Base-by-base conservation (phyloP, 2,329 filamentous ascomycete species). In the Calcarisporium arbuscula region DNA sequence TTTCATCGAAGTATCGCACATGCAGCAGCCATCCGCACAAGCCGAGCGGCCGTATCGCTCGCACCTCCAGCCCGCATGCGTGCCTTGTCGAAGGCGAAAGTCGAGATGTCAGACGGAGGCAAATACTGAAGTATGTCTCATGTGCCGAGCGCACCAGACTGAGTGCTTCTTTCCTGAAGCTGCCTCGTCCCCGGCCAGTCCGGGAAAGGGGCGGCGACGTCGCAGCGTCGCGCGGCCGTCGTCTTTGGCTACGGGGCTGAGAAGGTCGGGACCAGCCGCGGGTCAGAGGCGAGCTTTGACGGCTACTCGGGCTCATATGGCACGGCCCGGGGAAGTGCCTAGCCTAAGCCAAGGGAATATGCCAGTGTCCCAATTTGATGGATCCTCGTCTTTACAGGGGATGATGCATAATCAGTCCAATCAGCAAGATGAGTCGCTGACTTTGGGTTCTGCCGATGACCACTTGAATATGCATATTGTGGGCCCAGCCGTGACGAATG, bases 31-130 rank as follows among this genome's bases (percentile, higher is more conserved):
- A 16, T 34, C 35, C 11, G 28, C 14, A 22, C 39, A 33, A 5
- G 45, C 43, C 34, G 41, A 43, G 11, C 45, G 76, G 28, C 76
- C 75, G 4, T 80, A 80, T 48, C 62, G 76, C 39, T 80, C 75
- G 7, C 76, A 80, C 55, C 67, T 76, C 40, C 68, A 71, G 25
- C 73, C 75, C 32, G 76, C 76, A 8, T 80, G 77, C 55, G 58
- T 74, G 34, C 59, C 74, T 11, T 81, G 77, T 48, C 66, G 77
- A 34, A 68, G 68, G 40, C 67, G 77, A 40, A 80, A 80, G 51
- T 76, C 74, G 3, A 65, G 77, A 43, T 80, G 77, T 49, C 76
- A 74, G 14, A 67, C 74, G 19, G 73, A 77, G 45, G 56, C 69
- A 11, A 62, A 65, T 5, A 64, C 68, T 3, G 57, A 68, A 33